Evolutionary conservation across 352 stramenopile species (phyloP).

Genomic region (Halophytophthora polymorphica): DNA sequence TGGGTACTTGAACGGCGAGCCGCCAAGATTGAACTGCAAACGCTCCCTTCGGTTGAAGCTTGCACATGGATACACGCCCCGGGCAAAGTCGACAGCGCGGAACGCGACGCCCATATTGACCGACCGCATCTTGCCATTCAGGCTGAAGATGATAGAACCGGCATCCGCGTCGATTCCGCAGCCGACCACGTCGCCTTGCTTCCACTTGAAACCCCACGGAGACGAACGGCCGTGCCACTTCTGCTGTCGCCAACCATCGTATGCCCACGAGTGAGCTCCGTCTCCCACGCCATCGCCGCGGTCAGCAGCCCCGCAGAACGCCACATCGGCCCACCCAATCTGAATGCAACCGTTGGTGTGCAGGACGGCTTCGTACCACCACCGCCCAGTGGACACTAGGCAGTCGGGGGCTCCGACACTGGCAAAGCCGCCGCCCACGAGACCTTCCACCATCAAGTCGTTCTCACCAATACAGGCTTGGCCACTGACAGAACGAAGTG

Average conservation of each 20-base stretch:
- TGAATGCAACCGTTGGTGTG: conserved; percentile 92
- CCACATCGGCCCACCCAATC: conserved; percentile 91
- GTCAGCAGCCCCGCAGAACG: conserved; percentile 84
- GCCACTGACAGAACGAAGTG: conserved; percentile 77
- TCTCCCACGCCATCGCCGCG: conserved; percentile 92
- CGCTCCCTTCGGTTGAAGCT: conserved; percentile 86
- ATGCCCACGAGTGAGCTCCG: conserved; percentile 90
- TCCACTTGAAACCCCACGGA: conserved; percentile 89
- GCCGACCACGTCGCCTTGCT: conserved; percentile 90
- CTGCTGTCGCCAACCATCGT: conserved; percentile 91
- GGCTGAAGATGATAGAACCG: conserved; percentile 87
- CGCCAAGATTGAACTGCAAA: conserved; percentile 87
- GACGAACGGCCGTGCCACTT: conserved; percentile 89
- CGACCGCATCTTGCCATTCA: conserved; percentile 89
- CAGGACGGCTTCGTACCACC: conserved; percentile 93
- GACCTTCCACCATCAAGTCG: conserved; percentile 83
- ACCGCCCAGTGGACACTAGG: conserved; percentile 70
- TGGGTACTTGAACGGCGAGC: conserved; percentile 70
- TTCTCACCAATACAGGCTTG: conserved; percentile 84
- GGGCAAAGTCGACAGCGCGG: conserved; percentile 73
- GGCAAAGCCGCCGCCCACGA: conserved; percentile 81
- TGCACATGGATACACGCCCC: conserved; percentile 83
- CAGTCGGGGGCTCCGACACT: conserved; percentile 82
- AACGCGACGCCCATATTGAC: conserved; percentile 87
- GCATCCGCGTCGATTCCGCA: conserved; percentile 87